phyloP scores from a whole-genome alignment of 441 rosid genomes.

The Euphorbia celastroides region DNA sequence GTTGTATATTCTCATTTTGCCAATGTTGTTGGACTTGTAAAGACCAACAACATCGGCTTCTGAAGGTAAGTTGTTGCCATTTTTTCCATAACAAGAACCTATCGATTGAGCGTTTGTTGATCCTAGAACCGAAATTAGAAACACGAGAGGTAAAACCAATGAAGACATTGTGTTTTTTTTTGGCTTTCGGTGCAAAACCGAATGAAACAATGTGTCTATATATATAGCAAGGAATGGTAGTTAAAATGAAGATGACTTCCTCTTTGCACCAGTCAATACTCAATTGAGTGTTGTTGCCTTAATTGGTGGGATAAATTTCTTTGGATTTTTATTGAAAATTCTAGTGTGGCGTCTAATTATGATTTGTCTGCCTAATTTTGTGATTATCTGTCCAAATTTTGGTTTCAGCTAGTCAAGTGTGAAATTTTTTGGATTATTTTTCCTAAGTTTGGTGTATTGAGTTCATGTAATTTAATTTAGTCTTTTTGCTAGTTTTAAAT shows the following conservation, averaged over 20 bases:
- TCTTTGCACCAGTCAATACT: neutral
- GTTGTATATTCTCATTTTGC: slow-evolving; percentile 36
- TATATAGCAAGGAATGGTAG: neutral
- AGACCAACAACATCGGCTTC: slow-evolving; percentile 25
- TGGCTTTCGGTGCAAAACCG: neutral
- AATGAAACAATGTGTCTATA: neutral
- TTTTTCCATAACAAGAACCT: slow-evolving; percentile 37
- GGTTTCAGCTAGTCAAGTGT: neutral
- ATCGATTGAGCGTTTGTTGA: slow-evolving; percentile 18
- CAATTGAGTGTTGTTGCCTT: neutral
- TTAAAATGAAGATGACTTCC: neutral
- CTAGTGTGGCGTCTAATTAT: neutral
- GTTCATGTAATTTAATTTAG: too few species aligned
- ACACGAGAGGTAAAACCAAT: neutral
- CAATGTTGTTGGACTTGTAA: slow-evolving; percentile 21
- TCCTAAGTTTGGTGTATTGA: too few species aligned
- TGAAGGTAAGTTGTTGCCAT: slow-evolving; percentile 30
- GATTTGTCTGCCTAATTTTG: neutral
- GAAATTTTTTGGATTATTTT: too few species aligned
- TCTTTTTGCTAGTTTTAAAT: too few species aligned
- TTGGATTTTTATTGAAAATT: neutral
- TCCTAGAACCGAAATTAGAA: slow-evolving; percentile 2
- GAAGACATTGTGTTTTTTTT: slow-evolving; percentile 10
- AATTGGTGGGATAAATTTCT: neutral
- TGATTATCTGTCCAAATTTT: neutral